These are phyloP conservation scores for Scytalidium lignicola DNA, from an alignment of 2,329 filamentous ascomycete species.

Conservation along the genomic window DNA sequence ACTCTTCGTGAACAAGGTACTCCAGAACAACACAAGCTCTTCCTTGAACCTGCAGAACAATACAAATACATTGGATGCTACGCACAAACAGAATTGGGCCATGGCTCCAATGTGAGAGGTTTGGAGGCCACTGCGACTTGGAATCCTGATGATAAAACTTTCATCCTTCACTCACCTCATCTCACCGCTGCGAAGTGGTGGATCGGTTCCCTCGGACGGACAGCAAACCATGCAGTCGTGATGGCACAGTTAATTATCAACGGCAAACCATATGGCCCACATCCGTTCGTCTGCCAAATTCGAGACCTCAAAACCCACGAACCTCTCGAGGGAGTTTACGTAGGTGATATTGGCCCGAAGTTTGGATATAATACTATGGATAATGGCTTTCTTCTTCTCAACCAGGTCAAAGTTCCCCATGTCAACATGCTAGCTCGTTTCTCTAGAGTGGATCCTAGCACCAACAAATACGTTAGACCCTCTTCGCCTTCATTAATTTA, in stretches of 20 bases:
- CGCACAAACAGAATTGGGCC: conserved; percentile 74
- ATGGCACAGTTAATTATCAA: conserved; percentile 70
- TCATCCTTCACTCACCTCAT: conserved; percentile 67
- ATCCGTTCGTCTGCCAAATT: conserved; percentile 74
- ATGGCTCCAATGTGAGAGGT: conserved; percentile 71
- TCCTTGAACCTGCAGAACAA: conserved; percentile 61
- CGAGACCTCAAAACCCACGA: conserved; percentile 65
- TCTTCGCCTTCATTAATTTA: conserved; percentile 65
- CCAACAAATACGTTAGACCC: conserved; percentile 62
- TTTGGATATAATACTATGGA: conserved; percentile 79
- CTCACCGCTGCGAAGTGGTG: conserved; percentile 79
- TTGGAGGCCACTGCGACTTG: conserved; percentile 47
- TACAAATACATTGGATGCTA: conserved; percentile 76
- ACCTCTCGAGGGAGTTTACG: conserved; percentile 63
- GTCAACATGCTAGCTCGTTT: conserved; percentile 69
- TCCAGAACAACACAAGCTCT: conserved; percentile 67
- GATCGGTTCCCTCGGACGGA: conserved; percentile 73
- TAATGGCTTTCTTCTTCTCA: conserved; percentile 74
- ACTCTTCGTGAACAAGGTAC: conserved; percentile 68
- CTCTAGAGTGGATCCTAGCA: conserved; percentile 62
- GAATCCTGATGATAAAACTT: conserved; percentile 69
- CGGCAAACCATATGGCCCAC: conserved; percentile 66
- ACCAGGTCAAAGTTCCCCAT: conserved; percentile 70
- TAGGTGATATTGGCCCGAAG: conserved; percentile 78
- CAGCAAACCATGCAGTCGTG: conserved; percentile 72